A percentile compares a stretch with the other conserved stretches of the same genome.
phyloP scores from a whole-genome alignment of 129 eudicot species.

The Silybum marianum region DNA sequence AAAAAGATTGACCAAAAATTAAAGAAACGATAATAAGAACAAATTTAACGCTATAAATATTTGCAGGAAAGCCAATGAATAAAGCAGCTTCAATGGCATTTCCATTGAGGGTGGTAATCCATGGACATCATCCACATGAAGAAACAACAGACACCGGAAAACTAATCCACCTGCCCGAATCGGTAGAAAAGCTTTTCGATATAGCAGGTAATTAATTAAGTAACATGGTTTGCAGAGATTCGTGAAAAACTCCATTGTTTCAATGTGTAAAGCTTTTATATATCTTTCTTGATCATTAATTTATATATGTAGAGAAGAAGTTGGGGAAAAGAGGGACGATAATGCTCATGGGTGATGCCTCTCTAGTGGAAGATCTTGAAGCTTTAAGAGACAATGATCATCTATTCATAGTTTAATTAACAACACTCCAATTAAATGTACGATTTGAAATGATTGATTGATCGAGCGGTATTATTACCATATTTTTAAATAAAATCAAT shows the following conservation, averaged over 20 bases:
- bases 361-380: constrained; percentile 61
- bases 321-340: constrained; percentile 51
- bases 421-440: neutral
- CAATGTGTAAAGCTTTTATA: neutral
- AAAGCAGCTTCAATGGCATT: constrained; percentile 8
- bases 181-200: constrained; percentile 48
- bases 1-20: neutral
- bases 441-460: no score
- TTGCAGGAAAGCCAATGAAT: constrained; percentile 43
- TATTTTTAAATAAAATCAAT: neutral
- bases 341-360: constrained; percentile 60
- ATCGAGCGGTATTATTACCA: no score
- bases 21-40: neutral
- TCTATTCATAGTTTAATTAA: constrained; percentile 47
- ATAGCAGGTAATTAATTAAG: constrained; percentile 58
- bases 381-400: constrained; percentile 67
- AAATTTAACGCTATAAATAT: neutral
- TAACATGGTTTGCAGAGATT: neutral
- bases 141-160: constrained; percentile 47
- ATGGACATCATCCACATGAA: constrained; percentile 69
- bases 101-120: constrained; percentile 60
- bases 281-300: neutral
- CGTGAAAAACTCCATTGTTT: no score
- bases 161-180: constrained; percentile 60
- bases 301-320: constrained; percentile 59